Percentiles rank a stretch among this genome's conserved stretches.
Evolutionary conservation across 768 basidiomycete species (phyloP).

Genomic region (Dictyophora rubrovolvata): DNA sequence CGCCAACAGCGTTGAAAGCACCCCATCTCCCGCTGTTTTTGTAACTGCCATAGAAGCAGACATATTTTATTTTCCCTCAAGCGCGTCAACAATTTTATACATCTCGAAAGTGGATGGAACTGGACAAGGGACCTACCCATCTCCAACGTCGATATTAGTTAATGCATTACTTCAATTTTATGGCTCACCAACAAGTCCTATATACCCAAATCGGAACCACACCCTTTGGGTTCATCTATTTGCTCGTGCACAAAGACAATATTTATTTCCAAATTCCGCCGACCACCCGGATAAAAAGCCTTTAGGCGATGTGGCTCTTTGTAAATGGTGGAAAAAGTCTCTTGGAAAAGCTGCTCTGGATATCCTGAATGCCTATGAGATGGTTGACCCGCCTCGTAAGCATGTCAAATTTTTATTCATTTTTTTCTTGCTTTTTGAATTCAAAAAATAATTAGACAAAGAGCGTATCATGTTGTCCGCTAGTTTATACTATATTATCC

Average conservation of each 20-base stretch:
- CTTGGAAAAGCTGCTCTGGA: conserved; percentile 32
- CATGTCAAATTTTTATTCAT: conserved; percentile 8
- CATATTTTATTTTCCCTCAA: conserved; percentile 64
- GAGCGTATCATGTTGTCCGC: not conserved
- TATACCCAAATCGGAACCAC: conserved; percentile 20
- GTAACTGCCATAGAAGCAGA: conserved; percentile 73
- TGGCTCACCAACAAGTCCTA: conserved; percentile 45
- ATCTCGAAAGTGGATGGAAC: conserved; percentile 93
- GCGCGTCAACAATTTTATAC: conserved; percentile 67
- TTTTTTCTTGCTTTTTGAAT: not conserved
- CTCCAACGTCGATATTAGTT: conserved; percentile 64
- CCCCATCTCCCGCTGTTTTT: conserved; percentile 40
- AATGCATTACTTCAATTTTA: conserved; percentile 56
- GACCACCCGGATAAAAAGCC: conserved; percentile 61
- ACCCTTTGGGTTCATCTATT: conserved; percentile 80
- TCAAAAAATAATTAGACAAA: not conserved
- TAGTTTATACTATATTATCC: conserved; percentile 51
- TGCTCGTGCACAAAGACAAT: conserved; percentile 83
- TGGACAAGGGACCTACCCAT: conserved; percentile 54
- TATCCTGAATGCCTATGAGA: conserved; percentile 32
- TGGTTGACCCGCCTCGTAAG: conserved; percentile 17
- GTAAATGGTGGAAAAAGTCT: conserved; percentile 87
- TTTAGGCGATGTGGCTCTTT: conserved; percentile 67
- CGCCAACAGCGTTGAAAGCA: conserved; percentile 21
- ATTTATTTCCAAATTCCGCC: conserved; percentile 84